Percentiles rank a stretch among this genome's conserved stretches.
These are phyloP conservation scores for Penicillium sp. DNA, from an alignment of 2,329 filamentous ascomycete species.

Conservation along the genomic window DNA sequence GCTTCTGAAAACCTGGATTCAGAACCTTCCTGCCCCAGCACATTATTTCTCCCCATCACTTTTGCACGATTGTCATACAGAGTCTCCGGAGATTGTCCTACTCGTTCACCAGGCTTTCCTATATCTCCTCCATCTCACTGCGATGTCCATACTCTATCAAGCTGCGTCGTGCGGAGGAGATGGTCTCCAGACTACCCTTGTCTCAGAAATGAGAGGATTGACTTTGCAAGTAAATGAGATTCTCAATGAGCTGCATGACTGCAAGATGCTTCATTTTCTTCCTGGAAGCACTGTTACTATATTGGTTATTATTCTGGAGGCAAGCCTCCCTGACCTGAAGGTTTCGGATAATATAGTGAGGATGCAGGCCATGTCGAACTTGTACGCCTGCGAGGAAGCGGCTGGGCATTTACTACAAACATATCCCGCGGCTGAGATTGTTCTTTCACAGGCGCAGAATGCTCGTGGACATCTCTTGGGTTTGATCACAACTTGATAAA, in stretches of 20 bases:
- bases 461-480: constrained; percentile 10
- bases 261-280: constrained; percentile 9
- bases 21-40: constrained; percentile 3
- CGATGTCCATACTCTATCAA: constrained; percentile 4
- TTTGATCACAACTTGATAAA: background rate
- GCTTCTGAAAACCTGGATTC: constrained; percentile 8
- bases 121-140: constrained; percentile 12
- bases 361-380: constrained; percentile 9
- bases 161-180: constrained; percentile 1
- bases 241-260: constrained; percentile 9
- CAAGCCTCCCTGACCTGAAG: constrained; percentile 4
- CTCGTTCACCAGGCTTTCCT: constrained; percentile 11
- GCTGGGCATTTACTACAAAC: constrained; percentile 8
- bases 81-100: constrained; percentile 5
- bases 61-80: background rate
- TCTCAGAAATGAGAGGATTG: constrained; percentile 1
- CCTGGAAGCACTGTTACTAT: constrained; percentile 8
- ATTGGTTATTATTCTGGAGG: constrained; percentile 6
- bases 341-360: constrained; percentile 8
- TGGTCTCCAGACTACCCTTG: background rate
- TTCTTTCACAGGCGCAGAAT: constrained; percentile 10
- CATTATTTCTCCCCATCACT: constrained; percentile 7
- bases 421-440: constrained; percentile 13
- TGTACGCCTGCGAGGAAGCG: constrained; percentile 8
- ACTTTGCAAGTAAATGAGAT: constrained; percentile 6